A percentile compares a stretch with the other conserved stretches of the same genome.
phyloP scores from a whole-genome alignment of 139 green algal genomes.

The Coelastrella sp. region DNA sequence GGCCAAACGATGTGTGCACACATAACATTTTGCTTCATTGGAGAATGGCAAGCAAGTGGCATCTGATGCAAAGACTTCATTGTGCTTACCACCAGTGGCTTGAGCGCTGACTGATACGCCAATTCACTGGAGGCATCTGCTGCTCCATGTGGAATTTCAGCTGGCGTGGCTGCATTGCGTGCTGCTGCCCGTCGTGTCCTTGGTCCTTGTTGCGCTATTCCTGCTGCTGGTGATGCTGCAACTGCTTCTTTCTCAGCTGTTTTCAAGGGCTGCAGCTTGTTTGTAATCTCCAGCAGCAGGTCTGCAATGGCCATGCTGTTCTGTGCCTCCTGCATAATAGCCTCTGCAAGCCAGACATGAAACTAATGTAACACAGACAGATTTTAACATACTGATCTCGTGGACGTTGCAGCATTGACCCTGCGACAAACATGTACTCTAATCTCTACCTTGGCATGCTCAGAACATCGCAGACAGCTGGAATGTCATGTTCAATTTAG shows the following conservation, averaged over 20 bases:
- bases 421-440: not conserved
- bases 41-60: not conserved
- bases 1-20: not conserved
- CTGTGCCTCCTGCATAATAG: not conserved
- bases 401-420: too few species aligned
- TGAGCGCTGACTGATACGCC: constrained; percentile 26
- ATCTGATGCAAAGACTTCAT: not conserved
- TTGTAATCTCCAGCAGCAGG: constrained; percentile 45
- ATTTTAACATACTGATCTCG: not conserved
- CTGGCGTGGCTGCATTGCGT: not conserved
- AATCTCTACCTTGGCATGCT: not conserved
- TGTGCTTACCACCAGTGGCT: constrained; percentile 17
- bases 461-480: not conserved
- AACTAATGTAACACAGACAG: not conserved
- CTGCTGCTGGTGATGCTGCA: not conserved
- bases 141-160: not conserved
- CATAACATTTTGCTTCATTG: not conserved
- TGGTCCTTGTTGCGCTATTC: constrained; percentile 1
- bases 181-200: not conserved
- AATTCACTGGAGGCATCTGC: not conserved
- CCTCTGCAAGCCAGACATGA: constrained; percentile 15
- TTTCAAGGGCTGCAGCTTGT: not conserved
- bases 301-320: constrained; percentile 56
- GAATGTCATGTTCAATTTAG: not conserved
- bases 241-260: constrained; percentile 24